phyloP scores from a whole-genome alignment of 345 rosid genomes.

The Pistacia vera region DNA sequence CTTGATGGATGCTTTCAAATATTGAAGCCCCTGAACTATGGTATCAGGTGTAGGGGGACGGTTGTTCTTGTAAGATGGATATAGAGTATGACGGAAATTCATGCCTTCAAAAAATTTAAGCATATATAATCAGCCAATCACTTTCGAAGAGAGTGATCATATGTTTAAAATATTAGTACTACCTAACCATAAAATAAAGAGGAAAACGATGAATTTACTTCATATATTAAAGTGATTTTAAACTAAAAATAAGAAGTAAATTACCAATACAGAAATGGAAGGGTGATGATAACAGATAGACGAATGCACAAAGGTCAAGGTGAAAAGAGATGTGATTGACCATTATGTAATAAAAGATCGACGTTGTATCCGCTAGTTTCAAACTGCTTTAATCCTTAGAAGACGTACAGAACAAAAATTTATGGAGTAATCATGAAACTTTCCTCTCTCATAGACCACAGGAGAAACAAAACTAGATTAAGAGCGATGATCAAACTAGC shows the following conservation, averaged over 20 bases:
- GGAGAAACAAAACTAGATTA: neutral
- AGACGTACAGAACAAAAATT: neutral
- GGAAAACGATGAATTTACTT: neutral
- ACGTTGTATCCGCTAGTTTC: neutral
- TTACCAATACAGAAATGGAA: constrained; percentile 6
- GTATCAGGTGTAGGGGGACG: constrained; percentile 98
- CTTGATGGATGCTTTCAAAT: constrained; percentile 92
- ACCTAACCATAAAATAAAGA: neutral
- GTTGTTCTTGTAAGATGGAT: constrained; percentile 86
- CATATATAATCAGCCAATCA: constrained; percentile 13
- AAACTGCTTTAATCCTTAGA: neutral
- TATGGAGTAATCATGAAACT: neutral
- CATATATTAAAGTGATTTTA: neutral
- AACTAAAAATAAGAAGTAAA: neutral
- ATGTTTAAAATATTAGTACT: neutral
- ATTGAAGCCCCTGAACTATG: constrained; percentile 89
- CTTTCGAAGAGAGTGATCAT: neutral
- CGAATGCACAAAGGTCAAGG: neutral
- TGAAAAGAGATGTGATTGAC: neutral
- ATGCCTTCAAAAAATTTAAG: constrained; percentile 48
- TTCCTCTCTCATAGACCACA: neutral
- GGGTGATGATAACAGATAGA: neutral
- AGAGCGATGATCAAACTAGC: neutral
- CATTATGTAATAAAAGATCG: neutral
- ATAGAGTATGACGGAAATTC: constrained; percentile 87